Evolutionary conservation across 2,329 filamentous ascomycete genomes (phyloP), one percentile per base, ranked within the genome.

Genomic region (Penicillium sp.): DNA sequence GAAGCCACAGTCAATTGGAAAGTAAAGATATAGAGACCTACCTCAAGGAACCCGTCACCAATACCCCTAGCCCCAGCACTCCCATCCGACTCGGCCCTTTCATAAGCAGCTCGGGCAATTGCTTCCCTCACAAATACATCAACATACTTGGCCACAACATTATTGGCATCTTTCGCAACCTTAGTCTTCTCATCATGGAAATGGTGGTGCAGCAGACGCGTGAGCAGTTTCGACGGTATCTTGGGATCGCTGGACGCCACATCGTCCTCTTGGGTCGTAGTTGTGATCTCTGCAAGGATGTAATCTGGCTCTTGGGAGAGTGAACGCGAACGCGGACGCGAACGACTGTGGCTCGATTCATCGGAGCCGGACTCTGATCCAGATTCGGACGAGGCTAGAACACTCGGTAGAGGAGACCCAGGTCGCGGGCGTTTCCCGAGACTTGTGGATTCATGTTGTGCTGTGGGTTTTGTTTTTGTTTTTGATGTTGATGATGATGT

Each of bases 111-210:
- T 64, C 92, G 74, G 13, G 89, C 89, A 65, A 97, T 83, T 1
- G 89, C 89, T 73, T 97, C 92, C 54, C 87, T 80, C 45, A 95
- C 87, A 72, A 96, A 97, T 0, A 92, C 82, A 69, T 96, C 89
- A 70, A 96, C 80, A 67, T 97, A 97, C 72, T 86, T 89, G 12
- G 83, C 86, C 50, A 91, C 80, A 1, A 90, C 81, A 6, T 75
- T 78, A 66, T 91, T 88, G 3, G 89, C 89, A 63, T 90, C 87
- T 60, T 82, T 84, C 7, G 84, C 84, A 56, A 95, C 83, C 58
- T 86, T 79, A 19, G 87, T 91, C 48, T 80, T 79, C 41, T 86
- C 80, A 59, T 86, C 73, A 38, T 75, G 77, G 64, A 96, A 95
- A 65, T 87, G 83, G 60, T 91, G 83, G 65, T 95, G 86, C 29